phyloP scores from a whole-genome alignment of 2,329 filamentous ascomycete genomes.

The Ophioceras dolichostomum region DNA sequence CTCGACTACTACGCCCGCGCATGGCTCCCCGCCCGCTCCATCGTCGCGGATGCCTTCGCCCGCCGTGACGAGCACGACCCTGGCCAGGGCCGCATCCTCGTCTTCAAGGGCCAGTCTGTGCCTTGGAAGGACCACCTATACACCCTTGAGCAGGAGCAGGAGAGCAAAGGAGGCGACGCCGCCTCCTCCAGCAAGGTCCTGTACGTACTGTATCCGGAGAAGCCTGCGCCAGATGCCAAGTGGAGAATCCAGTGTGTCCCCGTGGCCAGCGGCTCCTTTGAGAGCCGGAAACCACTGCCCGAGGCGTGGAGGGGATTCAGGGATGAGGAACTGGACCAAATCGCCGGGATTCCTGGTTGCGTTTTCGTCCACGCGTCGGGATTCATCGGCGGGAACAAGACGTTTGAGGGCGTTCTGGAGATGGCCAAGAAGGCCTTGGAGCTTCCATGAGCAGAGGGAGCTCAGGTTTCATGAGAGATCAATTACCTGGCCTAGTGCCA shows the following conservation, averaged over 20 bases:
- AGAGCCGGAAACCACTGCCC: constrained; percentile 82
- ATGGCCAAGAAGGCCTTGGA: constrained; percentile 72
- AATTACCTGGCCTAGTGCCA: no score
- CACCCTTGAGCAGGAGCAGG: constrained; percentile 56
- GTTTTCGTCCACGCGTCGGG: constrained; percentile 92
- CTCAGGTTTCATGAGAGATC: no score
- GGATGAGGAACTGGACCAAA: constrained; percentile 69
- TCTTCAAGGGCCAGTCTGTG: constrained; percentile 64
- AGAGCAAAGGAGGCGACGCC: constrained; percentile 9
- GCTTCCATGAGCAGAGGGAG: no score
- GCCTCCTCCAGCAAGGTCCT: constrained; percentile 38
- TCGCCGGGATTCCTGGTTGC: constrained; percentile 57
- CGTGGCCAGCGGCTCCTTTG: constrained; percentile 71
- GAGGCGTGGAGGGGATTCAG: constrained; percentile 86
- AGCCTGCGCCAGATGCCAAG: constrained; percentile 58
- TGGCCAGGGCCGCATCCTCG: constrained; percentile 57
- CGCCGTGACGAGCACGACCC: constrained; percentile 44
- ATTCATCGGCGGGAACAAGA: constrained; percentile 94
- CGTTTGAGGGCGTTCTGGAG: constrained; percentile 71
- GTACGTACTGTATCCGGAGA: constrained; percentile 89
- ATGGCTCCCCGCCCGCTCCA: constrained; percentile 79
- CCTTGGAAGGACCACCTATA: constrained; percentile 98
- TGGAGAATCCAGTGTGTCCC: constrained; percentile 95
- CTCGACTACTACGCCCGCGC: constrained; percentile 61
- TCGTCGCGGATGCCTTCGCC: constrained; percentile 66